These are phyloP conservation scores for Phyllosticta paracitricarpa DNA, from an alignment of 2,329 filamentous ascomycete species.

Conservation along the genomic window DNA sequence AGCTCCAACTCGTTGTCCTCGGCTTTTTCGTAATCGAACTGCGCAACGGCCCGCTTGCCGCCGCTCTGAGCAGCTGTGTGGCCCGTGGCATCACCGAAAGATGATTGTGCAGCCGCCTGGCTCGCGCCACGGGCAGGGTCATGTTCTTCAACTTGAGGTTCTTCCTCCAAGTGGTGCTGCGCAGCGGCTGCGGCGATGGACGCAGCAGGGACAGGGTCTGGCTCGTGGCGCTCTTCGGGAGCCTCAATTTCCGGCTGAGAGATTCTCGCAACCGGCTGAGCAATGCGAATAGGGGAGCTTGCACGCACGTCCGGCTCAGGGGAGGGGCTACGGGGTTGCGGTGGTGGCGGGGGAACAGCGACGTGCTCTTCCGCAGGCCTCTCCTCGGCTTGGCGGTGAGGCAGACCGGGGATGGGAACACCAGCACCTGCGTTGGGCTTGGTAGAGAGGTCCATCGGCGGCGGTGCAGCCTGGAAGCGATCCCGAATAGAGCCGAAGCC, in stretches of 20 bases:
- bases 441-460: conserved; percentile 55
- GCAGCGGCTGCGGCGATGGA: conserved; percentile 54
- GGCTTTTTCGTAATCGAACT: conserved; percentile 95
- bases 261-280: conserved; percentile 69
- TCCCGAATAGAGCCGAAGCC: conserved; percentile 68
- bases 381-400: conserved; percentile 40
- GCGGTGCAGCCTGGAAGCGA: conserved; percentile 60
- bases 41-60: conserved; percentile 65
- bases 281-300: conserved; percentile 71
- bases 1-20: conserved; percentile 96
- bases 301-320: conserved; percentile 43
- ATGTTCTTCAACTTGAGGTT: conserved; percentile 50
- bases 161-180: conserved; percentile 50
- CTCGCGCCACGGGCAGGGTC: conserved; percentile 45
- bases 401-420: conserved; percentile 69
- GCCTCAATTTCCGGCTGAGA: conserved; percentile 43
- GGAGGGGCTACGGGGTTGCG: conserved; percentile 32
- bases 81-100: conserved; percentile 32
- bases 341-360: conserved; percentile 32
- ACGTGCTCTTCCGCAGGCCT: conserved; percentile 46
- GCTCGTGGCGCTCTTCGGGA: conserved; percentile 37
- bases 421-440: conserved; percentile 56
- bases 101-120: conserved; percentile 34
- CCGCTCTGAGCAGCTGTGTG: conserved; percentile 30
- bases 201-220: conserved; percentile 52